These are phyloP conservation scores for Ichthyophthirius multifiliis DNA, from an alignment of 169 alveolate species.

Conservation along the genomic window DNA sequence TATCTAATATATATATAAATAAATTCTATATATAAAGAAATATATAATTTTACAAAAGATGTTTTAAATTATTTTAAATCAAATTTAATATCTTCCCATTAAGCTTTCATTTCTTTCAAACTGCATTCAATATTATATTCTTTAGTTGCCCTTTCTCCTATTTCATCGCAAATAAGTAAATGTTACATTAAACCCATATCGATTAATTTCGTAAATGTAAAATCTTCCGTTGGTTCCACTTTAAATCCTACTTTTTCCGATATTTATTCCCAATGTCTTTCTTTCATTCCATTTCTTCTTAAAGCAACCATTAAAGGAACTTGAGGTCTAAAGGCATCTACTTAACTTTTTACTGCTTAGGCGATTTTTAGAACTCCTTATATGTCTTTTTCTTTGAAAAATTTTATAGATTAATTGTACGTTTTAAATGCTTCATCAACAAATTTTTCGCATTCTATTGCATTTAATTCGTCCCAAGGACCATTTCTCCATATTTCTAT, in stretches of 20 bases:
- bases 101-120: constrained; percentile 84
- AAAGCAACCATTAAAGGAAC: constrained; percentile 90
- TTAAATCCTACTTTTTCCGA: constrained; percentile 78
- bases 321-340: constrained; percentile 87
- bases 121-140: constrained; percentile 81
- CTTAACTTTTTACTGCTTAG: constrained; percentile 74
- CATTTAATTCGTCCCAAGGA: constrained; percentile 78
- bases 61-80: constrained; percentile 71
- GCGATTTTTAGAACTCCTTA: constrained; percentile 53
- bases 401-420: neutral
- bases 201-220: constrained; percentile 78
- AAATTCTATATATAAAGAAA: neutral
- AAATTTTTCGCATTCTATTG: constrained; percentile 74
- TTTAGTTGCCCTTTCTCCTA: constrained; percentile 89
- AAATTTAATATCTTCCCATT: constrained; percentile 87
- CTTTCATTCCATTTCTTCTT: constrained; percentile 92
- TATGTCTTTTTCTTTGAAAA: constrained; percentile 27
- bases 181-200: constrained; percentile 74
- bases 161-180: constrained; percentile 78
- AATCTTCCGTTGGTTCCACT: constrained; percentile 79
- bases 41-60: neutral
- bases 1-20: constrained; percentile 71
- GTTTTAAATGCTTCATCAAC: constrained; percentile 74
- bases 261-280: constrained; percentile 89
- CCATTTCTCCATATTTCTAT: constrained; percentile 78